Evolutionary conservation across 2,329 filamentous ascomycete species (phyloP).

Genomic region (Seiridium cupressi): DNA sequence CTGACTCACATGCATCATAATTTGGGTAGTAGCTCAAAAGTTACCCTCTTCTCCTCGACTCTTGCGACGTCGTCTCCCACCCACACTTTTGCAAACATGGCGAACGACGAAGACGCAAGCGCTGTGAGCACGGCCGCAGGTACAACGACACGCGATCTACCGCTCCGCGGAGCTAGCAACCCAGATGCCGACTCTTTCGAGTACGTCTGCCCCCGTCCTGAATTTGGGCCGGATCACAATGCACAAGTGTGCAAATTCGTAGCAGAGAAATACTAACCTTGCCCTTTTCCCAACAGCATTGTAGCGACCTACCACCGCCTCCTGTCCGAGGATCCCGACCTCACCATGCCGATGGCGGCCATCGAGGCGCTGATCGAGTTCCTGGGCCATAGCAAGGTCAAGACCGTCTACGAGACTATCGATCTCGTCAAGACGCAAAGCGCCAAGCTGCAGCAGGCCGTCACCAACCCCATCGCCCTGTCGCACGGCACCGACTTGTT

Average conservation of each 20-base stretch:
- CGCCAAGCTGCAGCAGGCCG: slow-evolving; percentile 70
- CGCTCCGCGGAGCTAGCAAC: slow-evolving; percentile 8
- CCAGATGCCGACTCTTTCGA: slow-evolving; percentile 11
- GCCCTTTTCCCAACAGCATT: slow-evolving; percentile 38
- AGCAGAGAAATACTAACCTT: not conserved
- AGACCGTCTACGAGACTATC: slow-evolving; percentile 92
- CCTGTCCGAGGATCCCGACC: slow-evolving; percentile 67
- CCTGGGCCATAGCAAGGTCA: slow-evolving; percentile 74
- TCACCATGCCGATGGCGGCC: slow-evolving; percentile 94
- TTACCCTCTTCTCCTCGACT: no score
- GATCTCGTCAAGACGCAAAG: slow-evolving; percentile 79
- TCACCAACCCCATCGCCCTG: slow-evolving; percentile 86
- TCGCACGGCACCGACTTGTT: slow-evolving; percentile 95
- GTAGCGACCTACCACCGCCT: slow-evolving; percentile 54
- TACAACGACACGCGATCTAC: slow-evolving; percentile 6
- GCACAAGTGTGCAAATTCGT: no score
- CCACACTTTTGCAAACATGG: slow-evolving; percentile 1
- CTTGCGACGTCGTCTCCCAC: not conserved
- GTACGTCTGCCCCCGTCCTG: not conserved
- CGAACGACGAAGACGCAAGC: not conserved
- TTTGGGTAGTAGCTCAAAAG: no score
- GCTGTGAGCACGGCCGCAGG: not conserved
- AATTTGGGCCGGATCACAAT: no score
- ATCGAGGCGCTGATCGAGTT: slow-evolving; percentile 89
- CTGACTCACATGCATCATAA: slow-evolving; percentile 4